Conservation (phyloP, 805 yeast species). For the Yamadazyma insecticola region DNA sequence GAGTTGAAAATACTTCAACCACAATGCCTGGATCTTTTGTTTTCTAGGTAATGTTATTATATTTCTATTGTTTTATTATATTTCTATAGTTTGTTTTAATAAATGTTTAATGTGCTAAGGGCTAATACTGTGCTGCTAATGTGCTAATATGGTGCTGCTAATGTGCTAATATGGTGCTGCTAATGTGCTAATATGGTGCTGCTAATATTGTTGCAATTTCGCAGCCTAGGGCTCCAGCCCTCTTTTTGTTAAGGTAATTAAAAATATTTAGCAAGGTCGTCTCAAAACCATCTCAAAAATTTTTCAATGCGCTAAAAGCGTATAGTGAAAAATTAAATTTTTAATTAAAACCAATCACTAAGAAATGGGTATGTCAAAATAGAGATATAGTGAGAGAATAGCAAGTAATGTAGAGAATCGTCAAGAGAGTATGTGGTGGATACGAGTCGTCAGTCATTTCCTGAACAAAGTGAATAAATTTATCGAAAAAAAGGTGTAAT, state of each 20-base stretch:
- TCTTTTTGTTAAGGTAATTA: too few species aligned
- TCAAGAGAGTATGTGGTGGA: not conserved
- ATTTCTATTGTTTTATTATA: not conserved
- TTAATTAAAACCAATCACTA: constrained; percentile 15
- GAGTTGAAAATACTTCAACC: too few species aligned
- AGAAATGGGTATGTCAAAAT: constrained; percentile 24
- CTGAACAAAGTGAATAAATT: too few species aligned
- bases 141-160: too few species aligned
- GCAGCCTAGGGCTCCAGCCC: constrained; percentile 3
- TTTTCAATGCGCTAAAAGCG: constrained; percentile 6
- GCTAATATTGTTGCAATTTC: too few species aligned
- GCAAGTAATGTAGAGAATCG: not conserved
- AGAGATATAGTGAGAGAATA: not conserved
- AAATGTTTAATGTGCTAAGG: too few species aligned
- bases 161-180: too few species aligned
- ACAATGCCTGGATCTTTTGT: constrained; percentile 15
- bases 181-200: too few species aligned
- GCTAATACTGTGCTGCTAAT: too few species aligned
- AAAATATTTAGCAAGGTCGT: not conserved
- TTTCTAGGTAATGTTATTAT: constrained; percentile 2
- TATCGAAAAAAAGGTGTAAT: too few species aligned
- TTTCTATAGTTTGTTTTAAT: too few species aligned
- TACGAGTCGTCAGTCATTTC: too few species aligned
- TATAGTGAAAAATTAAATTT: constrained; percentile 1
- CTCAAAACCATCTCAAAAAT: constrained; percentile 12